Evolutionary conservation across 2,329 filamentous ascomycete species (phyloP), one percentile per base, ranked within the genome.

Genomic region (Monilinia fructigena): DNA sequence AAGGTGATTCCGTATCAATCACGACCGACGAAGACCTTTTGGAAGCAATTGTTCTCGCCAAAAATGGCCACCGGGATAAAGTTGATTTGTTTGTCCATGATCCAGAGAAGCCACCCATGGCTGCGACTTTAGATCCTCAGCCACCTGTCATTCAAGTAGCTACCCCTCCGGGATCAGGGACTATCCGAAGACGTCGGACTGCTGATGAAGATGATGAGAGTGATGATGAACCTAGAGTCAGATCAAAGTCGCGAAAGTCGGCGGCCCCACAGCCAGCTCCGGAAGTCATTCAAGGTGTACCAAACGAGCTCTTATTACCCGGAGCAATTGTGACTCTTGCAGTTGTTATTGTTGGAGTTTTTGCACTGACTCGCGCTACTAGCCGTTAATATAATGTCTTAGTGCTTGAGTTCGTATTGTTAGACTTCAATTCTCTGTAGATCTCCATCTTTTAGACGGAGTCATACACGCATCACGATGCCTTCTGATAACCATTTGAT

Each of bases 61-160:
- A 92, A 68, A 88, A 90, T 67, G 84, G 86, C 55, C 87, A 83
- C 72, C 88, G 87, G 55, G 95, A 98, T 72, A 99, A 99, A 83
- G 95, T 99, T 26, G 95, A 99, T 74, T 84, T 99, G 20, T 98
- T 97, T 74, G 93, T 98, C 16, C 95, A 99, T 77, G 91, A 99
- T 74, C 93, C 94, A 0, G 87, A 93, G 70, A 90, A 95, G 79
- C 88, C 94, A n/a, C 91, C 93, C 0, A 84, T 93, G n/a, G 81
- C 87, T 12, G 84, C 86, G 0, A 78, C 88, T 14, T 83, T 89
- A 50, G 86, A 86, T 48, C 82, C 86, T 68, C 86, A 86, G 1
- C 75, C 75, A 26, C 79, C 74, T 0, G 85, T 85, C 20, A 83
- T 85, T 18, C 80, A 82, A 69, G 79, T 81, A 67, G 73, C 82